Evolutionary conservation across 768 basidiomycete species (phyloP), one percentile per base, ranked within the genome.

Genomic region (Serendipita sp.): DNA sequence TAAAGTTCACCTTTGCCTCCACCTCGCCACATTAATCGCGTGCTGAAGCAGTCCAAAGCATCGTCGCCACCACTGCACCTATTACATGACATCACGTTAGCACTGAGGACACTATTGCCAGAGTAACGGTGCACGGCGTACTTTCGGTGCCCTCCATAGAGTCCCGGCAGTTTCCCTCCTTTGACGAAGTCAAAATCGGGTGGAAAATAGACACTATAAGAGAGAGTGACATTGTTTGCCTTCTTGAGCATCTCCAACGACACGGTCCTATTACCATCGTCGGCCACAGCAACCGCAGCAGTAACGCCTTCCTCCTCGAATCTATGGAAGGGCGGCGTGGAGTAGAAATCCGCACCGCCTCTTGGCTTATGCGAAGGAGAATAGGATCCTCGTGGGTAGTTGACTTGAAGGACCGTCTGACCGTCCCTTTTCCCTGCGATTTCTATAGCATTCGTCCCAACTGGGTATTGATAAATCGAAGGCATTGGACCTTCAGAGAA

Each of bases 121-220:
- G 23, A 41, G 38, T 52, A 52, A 38, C 63, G 3, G 28, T 23
- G 23, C 1, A 63, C n/a, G 13, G 28, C 11, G 8, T 65, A 60
- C 32, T 32, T 60, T n/a, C 32, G 23, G 16, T 32, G 23, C n/a
- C 77, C 77, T n/a, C 76, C 77, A 63, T 74, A 90, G 3, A 92
- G 67, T 0, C 91, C 92, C 0, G 91, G 89, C 3, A 94, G 72
- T 74, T 96, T 94, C 4, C 92, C 92, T 3, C 81, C 91, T 63
- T 81, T 77, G 16, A 90, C 89, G 78, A 83, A 94, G 63, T 85
- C 78, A 68, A 91, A 94, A 66, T 83, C 80, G 0, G 63, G 66
- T 0, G 87, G 88, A 70, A 95, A 91, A 73, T 84, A 91, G 8
- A 90, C 83, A 71, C 82, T 83, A 71, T 91, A 94, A 23, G 70